These are phyloP conservation scores for Candida methanosorbosa DNA, from an alignment of 805 yeast genomes.

Conservation along the genomic window DNA sequence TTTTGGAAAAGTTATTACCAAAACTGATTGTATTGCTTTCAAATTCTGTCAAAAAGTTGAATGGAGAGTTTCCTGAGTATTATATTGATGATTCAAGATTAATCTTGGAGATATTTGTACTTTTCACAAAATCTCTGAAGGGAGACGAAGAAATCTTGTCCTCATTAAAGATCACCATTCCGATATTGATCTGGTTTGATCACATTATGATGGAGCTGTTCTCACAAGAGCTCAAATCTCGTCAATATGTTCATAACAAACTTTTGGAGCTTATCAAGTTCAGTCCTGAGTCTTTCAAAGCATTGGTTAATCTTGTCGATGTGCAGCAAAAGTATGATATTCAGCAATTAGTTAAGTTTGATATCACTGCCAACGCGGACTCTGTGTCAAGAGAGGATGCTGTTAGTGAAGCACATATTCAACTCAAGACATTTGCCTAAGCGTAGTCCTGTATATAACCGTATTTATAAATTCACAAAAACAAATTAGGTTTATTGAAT, in stretches of 20 bases:
- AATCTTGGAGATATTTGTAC: constrained; percentile 39
- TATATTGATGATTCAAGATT: constrained; percentile 26
- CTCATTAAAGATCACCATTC: constrained; percentile 22
- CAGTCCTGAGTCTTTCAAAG: constrained; percentile 40
- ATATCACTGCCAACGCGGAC: constrained; percentile 8
- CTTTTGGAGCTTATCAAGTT: constrained; percentile 37
- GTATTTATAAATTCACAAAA: too few relatives aligned
- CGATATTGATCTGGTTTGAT: constrained; percentile 24
- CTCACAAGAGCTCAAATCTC: constrained; percentile 13
- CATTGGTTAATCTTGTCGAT: constrained; percentile 29
- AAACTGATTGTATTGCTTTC: constrained; percentile 28
- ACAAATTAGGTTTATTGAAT: too few relatives aligned
- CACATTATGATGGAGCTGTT: constrained; percentile 12
- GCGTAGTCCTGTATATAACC: not conserved
- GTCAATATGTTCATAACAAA: constrained; percentile 35
- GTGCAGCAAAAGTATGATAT: constrained; percentile 32
- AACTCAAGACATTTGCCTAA: constrained; percentile 40
- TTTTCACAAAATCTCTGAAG: constrained; percentile 30
- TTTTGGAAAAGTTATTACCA: constrained; percentile 39
- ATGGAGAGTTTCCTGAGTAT: constrained; percentile 4
- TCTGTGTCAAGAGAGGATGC: constrained; percentile 4
- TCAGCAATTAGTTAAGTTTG: constrained; percentile 33
- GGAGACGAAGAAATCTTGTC: constrained; percentile 22
- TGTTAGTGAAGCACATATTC: constrained; percentile 28
- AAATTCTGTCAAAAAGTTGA: constrained; percentile 2